phyloP scores from a whole-genome alignment of 352 stramenopile genomes.

The Phytopythium montanum region DNA sequence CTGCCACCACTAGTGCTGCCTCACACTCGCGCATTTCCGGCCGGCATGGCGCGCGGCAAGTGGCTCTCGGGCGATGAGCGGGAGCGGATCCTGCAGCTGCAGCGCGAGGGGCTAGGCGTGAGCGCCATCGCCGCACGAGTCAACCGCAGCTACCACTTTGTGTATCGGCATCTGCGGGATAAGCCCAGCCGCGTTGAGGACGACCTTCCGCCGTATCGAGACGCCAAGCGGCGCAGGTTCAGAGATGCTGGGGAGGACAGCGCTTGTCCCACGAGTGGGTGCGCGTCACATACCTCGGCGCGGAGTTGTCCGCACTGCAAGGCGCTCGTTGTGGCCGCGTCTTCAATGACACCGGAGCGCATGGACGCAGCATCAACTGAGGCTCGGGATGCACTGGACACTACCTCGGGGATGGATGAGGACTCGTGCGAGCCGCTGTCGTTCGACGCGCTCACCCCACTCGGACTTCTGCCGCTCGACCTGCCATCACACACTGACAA shows the following conservation, averaged over 20 bases:
- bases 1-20: too few relatives aligned
- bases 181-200: conserved; percentile 11
- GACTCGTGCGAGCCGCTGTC: not conserved
- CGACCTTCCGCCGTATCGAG: not conserved
- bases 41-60: conserved; percentile 36
- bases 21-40: not conserved
- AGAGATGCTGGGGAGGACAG: not conserved
- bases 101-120: conserved; percentile 30
- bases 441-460: not conserved
- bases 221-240: not conserved
- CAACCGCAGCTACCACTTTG: conserved; percentile 32
- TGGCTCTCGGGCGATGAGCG: conserved; percentile 40
- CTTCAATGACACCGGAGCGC: not conserved
- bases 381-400: not conserved
- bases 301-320: not conserved
- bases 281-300: too few relatives aligned
- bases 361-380: not conserved
- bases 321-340: not conserved
- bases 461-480: not conserved
- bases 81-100: conserved; percentile 34
- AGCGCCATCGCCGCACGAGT: conserved; percentile 29
- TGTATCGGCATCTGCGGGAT: conserved; percentile 33
- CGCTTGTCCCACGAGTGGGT: not conserved
- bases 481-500: not conserved
- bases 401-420: not conserved